Evolutionary conservation across 2,329 filamentous ascomycete genomes (phyloP).

Genomic region (Trichothecium roseum): DNA sequence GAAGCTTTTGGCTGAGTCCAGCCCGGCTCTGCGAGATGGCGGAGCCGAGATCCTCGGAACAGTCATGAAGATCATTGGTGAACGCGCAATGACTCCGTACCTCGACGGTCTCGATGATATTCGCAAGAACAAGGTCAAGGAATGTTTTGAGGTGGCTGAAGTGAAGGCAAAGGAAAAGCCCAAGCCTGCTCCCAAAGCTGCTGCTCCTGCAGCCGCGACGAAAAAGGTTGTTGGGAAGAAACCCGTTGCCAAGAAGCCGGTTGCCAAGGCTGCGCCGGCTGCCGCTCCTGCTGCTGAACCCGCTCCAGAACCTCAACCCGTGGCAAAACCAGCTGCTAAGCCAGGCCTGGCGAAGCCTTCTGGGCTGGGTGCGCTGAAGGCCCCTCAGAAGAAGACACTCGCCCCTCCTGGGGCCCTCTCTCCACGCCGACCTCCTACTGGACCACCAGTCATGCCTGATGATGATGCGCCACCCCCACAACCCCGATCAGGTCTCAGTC

Average conservation of each 20-base stretch:
- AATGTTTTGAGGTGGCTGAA: slow-evolving; percentile 61
- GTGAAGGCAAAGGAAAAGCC: slow-evolving; percentile 56
- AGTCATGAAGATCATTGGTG: slow-evolving; percentile 97
- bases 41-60: slow-evolving; percentile 90
- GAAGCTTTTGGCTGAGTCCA: slow-evolving; percentile 83
- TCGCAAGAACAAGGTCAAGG: slow-evolving; percentile 89
- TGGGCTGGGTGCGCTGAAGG: slow-evolving; percentile 47
- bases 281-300: slow-evolving; percentile 47
- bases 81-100: slow-evolving; percentile 87
- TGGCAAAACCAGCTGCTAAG: slow-evolving; percentile 42
- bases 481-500: slow-evolving; percentile 56
- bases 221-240: slow-evolving; percentile 36
- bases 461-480: slow-evolving; percentile 51
- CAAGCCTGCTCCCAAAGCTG: slow-evolving; percentile 49
- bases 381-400: slow-evolving; percentile 45
- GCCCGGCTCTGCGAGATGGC: slow-evolving; percentile 73
- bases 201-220: slow-evolving; percentile 19
- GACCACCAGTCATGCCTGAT: slow-evolving; percentile 34
- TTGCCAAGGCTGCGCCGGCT: slow-evolving; percentile 26
- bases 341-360: slow-evolving; percentile 44
- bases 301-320: slow-evolving; percentile 43
- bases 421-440: slow-evolving; percentile 39
- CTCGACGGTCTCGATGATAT: slow-evolving; percentile 92
- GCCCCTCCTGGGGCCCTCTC: slow-evolving; percentile 39
- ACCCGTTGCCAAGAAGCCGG: slow-evolving; percentile 33